A percentile compares a stretch with the other conserved stretches of the same genome.
These are phyloP conservation scores for Arctium lappa DNA, from an alignment of 129 eudicot species.

Conservation along the genomic window DNA sequence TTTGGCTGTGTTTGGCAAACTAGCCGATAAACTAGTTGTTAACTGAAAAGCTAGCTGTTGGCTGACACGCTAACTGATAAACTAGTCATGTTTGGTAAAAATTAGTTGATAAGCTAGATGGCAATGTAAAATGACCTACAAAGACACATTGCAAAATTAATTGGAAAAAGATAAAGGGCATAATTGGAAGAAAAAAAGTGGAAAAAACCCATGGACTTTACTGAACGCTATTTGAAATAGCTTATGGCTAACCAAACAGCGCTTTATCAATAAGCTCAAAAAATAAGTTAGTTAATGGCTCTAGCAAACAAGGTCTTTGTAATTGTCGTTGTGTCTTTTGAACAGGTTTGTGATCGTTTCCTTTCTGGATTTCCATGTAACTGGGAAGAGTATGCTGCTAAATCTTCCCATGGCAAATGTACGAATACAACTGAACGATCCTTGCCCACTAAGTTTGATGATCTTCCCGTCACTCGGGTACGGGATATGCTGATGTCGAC, in stretches of 20 bases:
- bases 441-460: slow-evolving; percentile 20
- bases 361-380: slow-evolving; percentile 52
- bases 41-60: neutral
- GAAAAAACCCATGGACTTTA: neutral
- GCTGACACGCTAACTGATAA: neutral
- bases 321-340: neutral
- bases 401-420: slow-evolving; percentile 19
- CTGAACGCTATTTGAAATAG: neutral
- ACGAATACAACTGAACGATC: neutral
- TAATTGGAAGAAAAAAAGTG: neutral
- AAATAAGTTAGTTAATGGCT: neutral
- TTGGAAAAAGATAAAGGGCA: neutral
- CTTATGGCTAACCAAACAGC: neutral
- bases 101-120: neutral
- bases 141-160: neutral
- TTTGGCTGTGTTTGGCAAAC: neutral
- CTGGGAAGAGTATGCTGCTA: slow-evolving; percentile 55
- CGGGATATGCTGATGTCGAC: slow-evolving; percentile 37
- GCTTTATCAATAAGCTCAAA: neutral
- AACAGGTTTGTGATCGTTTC: slow-evolving; percentile 54
- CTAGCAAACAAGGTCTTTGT: neutral
- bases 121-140: neutral
- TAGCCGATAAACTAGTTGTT: neutral
- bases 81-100: neutral
- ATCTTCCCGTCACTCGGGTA: slow-evolving; percentile 39